These are phyloP conservation scores for Arthroderma uncinatum DNA, from an alignment of 2,329 filamentous ascomycete genomes.

Conservation along the genomic window DNA sequence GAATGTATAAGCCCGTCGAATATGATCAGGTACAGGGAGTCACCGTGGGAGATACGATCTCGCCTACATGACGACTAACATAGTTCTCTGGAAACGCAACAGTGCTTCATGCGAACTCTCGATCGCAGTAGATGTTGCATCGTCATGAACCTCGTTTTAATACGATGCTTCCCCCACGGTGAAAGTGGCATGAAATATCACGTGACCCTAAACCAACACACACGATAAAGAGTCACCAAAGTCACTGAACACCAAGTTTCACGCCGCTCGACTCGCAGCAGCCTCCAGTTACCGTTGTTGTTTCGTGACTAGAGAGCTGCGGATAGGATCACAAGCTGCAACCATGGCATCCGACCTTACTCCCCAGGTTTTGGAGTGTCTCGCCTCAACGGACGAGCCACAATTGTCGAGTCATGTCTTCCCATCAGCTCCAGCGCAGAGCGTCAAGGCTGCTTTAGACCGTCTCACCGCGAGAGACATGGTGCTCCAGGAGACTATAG, in stretches of 20 bases:
- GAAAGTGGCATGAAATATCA: not conserved
- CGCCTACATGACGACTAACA: no score
- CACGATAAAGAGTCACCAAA: not conserved
- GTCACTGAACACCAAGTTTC: not conserved
- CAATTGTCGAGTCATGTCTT: conserved; percentile 60
- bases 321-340: conserved; percentile 11
- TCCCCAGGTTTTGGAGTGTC: conserved; percentile 52
- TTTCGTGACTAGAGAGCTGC: not conserved
- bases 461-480: conserved; percentile 73
- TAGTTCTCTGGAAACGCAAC: no score
- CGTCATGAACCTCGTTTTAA: no score
- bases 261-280: not conserved
- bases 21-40: no score
- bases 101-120: no score
- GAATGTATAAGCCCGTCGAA: no score
- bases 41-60: no score
- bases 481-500: conserved; percentile 73
- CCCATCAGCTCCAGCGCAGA: conserved; percentile 52
- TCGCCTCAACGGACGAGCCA: conserved; percentile 50
- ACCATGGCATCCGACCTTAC: conserved; percentile 47
- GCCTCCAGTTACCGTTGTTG: not conserved
- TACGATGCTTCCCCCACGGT: no score
- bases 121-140: no score
- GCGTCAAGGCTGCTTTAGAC: conserved; percentile 79
- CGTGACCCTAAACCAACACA: not conserved